Percentiles rank a stretch among this genome's conserved stretches.
phyloP scores from a whole-genome alignment of 257 asterid genomes.

The Ehretia macrophylla region DNA sequence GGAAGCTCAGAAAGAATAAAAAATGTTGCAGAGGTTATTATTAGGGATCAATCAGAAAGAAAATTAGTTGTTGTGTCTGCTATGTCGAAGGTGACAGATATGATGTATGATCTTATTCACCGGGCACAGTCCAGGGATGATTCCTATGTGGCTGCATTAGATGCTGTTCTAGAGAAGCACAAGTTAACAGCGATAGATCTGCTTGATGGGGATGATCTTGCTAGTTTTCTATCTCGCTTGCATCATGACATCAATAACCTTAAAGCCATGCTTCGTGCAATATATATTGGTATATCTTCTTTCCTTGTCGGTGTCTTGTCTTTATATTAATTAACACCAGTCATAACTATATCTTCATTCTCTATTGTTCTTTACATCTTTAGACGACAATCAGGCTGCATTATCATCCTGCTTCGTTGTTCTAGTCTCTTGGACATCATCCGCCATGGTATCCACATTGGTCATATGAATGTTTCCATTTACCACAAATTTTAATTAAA shows the following conservation, averaged over 20 bases:
- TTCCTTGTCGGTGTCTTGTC: too few species aligned
- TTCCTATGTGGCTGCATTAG: constrained; percentile 57
- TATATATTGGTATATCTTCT: constrained; percentile 57
- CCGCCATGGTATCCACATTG: too few species aligned
- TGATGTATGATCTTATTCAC: constrained; percentile 89
- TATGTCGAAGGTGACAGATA: constrained; percentile 96
- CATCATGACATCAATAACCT: constrained; percentile 76
- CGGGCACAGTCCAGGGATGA: constrained; percentile 82
- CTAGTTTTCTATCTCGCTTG: constrained; percentile 55
- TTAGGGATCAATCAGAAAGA: constrained; percentile 65
- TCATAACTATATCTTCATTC: too few species aligned
- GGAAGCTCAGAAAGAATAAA: constrained; percentile 84
- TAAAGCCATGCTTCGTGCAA: constrained; percentile 91
- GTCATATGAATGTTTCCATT: too few species aligned
- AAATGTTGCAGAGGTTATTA: constrained; percentile 78
- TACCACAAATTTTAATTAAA: too few species aligned
- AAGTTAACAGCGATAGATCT: constrained; percentile 70
- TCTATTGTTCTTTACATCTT: too few species aligned
- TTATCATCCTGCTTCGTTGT: too few species aligned
- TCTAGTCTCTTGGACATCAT: too few species aligned
- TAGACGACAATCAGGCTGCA: too few species aligned
- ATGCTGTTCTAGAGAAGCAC: constrained; percentile 81
- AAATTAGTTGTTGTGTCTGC: constrained; percentile 93
- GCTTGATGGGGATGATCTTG: constrained; percentile 70
- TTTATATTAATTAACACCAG: too few species aligned